Base-by-base conservation (phyloP, 2,329 filamentous ascomycete genomes). In the Septoria linicola region DNA sequence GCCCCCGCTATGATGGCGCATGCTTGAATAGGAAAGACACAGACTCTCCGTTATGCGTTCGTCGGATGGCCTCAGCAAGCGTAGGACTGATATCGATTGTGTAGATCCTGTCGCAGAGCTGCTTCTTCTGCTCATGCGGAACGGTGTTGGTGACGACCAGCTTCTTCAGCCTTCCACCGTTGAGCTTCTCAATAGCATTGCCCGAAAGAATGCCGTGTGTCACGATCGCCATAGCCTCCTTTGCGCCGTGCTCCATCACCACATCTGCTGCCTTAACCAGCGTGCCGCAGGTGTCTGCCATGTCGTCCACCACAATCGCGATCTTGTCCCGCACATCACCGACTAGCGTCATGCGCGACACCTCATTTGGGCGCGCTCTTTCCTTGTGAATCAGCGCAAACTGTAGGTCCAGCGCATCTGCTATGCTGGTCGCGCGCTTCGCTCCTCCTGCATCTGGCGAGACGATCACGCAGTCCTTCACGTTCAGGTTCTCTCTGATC, bases 321-420 rank as follows among this genome's bases (percentile, higher is more conserved):
- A 92, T 85, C 75, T 93, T 93, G 73, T 88, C 88, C 60, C 84
- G 81, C 40, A 97, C 93, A 60, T 95, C 90, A 60, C 93, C 93
- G 43, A 97, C 92, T n/a, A 99, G 85, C 1, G 90, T 88, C 89
- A 96, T 95, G 64, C 89, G 85, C 8, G 87, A 89, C 55, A 96
- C 90, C 67, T 95, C 90, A 65, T 95, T 95, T 8, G 85, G 85
- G n/a, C 89, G 83, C 4, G 90, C 87, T 51, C 91, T 88, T 73
- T 96, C 92, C 76, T 97, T 96, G 80, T 96, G 91, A 62, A 97
- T 97, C 48, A 97, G 82, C 7, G 92, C 92, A 70, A 97, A 96
- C 54, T 85, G 86, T 41, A 91, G 83, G 67, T 96, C 90, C 54
- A 97, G 81, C 41, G 89, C 86, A 71, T 96, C 92, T 51, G 92